Evolutionary conservation across 2,329 filamentous ascomycete species (phyloP).

Genomic region (Aspergillus brasiliensis): DNA sequence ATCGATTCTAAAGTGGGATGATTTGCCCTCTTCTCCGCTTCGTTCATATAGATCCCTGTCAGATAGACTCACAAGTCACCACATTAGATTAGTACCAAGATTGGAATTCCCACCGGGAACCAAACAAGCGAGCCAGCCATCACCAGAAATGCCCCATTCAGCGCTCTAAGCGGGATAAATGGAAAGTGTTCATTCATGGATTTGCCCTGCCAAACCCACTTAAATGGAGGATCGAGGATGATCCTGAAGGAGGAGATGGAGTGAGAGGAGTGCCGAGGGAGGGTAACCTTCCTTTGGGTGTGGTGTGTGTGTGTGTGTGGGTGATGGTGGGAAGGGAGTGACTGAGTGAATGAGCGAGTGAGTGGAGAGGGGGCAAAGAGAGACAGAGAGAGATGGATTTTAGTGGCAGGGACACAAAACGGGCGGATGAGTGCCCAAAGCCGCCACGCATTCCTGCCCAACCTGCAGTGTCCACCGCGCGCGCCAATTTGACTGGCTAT

Average conservation of each 20-base stretch:
- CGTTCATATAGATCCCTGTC: background rate
- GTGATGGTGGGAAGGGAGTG: too few species aligned
- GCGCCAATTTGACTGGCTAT: slow-evolving; percentile 9
- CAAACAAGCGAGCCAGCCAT: background rate
- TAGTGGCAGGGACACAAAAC: slow-evolving; percentile 4
- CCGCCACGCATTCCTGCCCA: slow-evolving; percentile 42
- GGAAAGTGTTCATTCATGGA: slow-evolving; percentile 6
- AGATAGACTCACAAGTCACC: background rate
- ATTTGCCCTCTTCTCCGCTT: background rate
- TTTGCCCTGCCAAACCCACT: background rate
- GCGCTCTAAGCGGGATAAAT: slow-evolving; percentile 16
- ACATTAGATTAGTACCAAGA: background rate
- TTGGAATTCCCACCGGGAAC: background rate
- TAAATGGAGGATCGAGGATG: background rate
- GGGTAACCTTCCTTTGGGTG: background rate
- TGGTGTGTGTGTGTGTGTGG: too few species aligned
- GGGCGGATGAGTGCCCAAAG: slow-evolving; percentile 34
- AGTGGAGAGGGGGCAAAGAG: background rate
- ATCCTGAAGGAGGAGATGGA: background rate
- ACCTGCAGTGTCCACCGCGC: slow-evolving; percentile 21
- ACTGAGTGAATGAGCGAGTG: too few species aligned
- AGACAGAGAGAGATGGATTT: background rate
- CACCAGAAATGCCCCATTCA: background rate
- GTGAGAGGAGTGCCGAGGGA: too few species aligned
- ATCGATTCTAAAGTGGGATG: background rate